Evolutionary conservation across 306 rosid species (phyloP).

Genomic region (Medicago arabica): DNA sequence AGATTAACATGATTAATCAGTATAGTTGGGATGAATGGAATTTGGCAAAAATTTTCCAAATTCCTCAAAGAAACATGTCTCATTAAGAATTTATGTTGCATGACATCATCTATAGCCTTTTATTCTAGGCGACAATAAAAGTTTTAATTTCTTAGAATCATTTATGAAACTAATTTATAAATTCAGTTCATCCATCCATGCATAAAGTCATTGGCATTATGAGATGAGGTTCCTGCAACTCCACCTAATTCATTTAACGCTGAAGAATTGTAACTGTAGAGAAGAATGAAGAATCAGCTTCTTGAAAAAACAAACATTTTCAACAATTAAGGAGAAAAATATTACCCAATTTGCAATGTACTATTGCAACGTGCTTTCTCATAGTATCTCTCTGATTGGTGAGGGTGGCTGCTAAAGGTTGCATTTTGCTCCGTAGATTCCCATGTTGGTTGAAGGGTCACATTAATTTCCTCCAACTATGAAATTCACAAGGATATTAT

Average conservation of each 20-base stretch:
- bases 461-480: constrained; percentile 59
- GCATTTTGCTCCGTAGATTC: constrained; percentile 53
- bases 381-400: constrained; percentile 51
- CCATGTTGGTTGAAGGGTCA: constrained; percentile 49
- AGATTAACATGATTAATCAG: neutral
- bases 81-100: constrained; percentile 28
- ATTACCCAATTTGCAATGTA: constrained; percentile 63
- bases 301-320: neutral
- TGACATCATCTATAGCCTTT: constrained; percentile 10
- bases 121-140: constrained; percentile 41
- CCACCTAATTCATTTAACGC: constrained; percentile 44
- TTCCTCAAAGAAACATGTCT: constrained; percentile 26
- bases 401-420: constrained; percentile 49
- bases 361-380: constrained; percentile 50
- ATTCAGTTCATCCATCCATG: constrained; percentile 57
- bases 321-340: neutral
- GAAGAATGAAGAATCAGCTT: constrained; percentile 10
- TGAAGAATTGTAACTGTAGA: constrained; percentile 44
- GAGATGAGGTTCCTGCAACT: constrained; percentile 47
- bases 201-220: constrained; percentile 43
- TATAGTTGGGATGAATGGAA: neutral
- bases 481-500: constrained; percentile 34
- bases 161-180: constrained; percentile 18
- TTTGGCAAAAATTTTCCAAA: constrained; percentile 13
- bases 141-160: neutral